A percentile compares a stretch with the other conserved stretches of the same genome.
Conservation (phyloP, 805 yeast genomes). For the Lipomyces sp. region DNA sequence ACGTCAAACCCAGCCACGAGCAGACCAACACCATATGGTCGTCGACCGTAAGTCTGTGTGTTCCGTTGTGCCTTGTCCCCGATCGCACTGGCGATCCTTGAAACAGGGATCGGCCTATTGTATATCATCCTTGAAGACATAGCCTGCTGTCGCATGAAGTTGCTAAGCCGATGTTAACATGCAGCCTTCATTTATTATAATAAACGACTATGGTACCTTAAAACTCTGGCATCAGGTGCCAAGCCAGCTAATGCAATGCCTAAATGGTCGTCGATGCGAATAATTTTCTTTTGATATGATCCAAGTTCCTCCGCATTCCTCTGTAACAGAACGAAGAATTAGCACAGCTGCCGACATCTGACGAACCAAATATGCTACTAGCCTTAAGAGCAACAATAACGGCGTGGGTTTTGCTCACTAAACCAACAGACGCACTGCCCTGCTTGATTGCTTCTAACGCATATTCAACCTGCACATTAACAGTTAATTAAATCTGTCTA, state of each 20-base stretch:
- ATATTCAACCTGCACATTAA: slow-evolving; percentile 59
- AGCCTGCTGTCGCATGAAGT: slow-evolving; percentile 87
- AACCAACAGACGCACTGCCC: slow-evolving; percentile 96
- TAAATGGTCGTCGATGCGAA: slow-evolving; percentile 89
- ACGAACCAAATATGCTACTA: background rate
- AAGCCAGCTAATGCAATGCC: slow-evolving; percentile 96
- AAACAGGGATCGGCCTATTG: slow-evolving; percentile 81
- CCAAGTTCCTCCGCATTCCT: slow-evolving; percentile 98
- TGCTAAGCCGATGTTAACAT: slow-evolving; percentile 51
- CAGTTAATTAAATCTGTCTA: background rate
- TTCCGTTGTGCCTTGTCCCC: slow-evolving; percentile 97
- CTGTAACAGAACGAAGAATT: slow-evolving; percentile 48
- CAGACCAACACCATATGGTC: slow-evolving; percentile 98
- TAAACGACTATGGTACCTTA: slow-evolving; percentile 42
- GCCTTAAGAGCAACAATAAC: slow-evolving; percentile 88
- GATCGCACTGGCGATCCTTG: slow-evolving; percentile 79
- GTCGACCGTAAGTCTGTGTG: slow-evolving; percentile 92
- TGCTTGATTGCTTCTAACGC: slow-evolving; percentile 96
- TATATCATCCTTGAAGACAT: slow-evolving; percentile 83
- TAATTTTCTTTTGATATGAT: slow-evolving; percentile 91
- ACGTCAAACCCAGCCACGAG: slow-evolving; percentile 82
- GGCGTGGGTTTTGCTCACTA: slow-evolving; percentile 82
- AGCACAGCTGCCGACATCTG: background rate
- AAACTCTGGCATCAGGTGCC: slow-evolving; percentile 97
- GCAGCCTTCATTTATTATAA: too few relatives aligned